These are phyloP conservation scores for Aspergillus coremiiformis DNA, from an alignment of 495 filamentous ascomycete species.

Conservation along the genomic window DNA sequence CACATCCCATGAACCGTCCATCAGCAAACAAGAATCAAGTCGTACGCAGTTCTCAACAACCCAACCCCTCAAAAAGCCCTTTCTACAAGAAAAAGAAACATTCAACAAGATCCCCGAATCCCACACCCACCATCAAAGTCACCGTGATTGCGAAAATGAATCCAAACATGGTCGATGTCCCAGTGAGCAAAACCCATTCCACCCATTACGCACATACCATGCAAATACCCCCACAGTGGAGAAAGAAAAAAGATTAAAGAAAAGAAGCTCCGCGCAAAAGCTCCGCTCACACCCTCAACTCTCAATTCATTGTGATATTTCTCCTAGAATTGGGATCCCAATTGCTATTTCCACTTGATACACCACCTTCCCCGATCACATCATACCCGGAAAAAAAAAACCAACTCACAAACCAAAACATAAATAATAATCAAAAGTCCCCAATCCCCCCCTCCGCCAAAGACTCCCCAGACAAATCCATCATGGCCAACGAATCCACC, in stretches of 20 bases:
- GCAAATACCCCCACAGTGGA: slow-evolving; percentile 7
- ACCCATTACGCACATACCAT: background rate
- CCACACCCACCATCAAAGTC: too few relatives aligned
- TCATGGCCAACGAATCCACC: slow-evolving; percentile 17
- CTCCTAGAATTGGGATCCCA: too few relatives aligned
- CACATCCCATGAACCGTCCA: slow-evolving; percentile 4
- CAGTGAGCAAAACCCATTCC: slow-evolving; percentile 2
- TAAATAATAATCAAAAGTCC: background rate
- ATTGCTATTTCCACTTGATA: background rate
- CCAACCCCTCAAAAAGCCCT: too few relatives aligned
- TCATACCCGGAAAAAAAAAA: too few relatives aligned
- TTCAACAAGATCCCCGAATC: too few relatives aligned
- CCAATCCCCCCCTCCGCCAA: background rate
- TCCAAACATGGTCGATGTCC: slow-evolving; percentile 7
- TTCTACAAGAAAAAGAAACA: too few relatives aligned
- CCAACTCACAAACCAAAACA: background rate
- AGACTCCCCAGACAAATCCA: background rate
- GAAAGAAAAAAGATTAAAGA: background rate
- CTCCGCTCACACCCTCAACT: slow-evolving; percentile 7
- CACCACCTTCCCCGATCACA: too few relatives aligned
- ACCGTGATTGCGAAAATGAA: background rate
- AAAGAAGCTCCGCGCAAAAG: slow-evolving; percentile 5
- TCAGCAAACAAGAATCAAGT: background rate
- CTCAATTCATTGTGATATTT: too few relatives aligned
- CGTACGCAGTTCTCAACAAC: too few relatives aligned